Percentiles rank a stretch among this genome's conserved stretches.
Conservation (phyloP, 2,329 filamentous ascomycete species). For the Bimuria novae-zelandiae region DNA sequence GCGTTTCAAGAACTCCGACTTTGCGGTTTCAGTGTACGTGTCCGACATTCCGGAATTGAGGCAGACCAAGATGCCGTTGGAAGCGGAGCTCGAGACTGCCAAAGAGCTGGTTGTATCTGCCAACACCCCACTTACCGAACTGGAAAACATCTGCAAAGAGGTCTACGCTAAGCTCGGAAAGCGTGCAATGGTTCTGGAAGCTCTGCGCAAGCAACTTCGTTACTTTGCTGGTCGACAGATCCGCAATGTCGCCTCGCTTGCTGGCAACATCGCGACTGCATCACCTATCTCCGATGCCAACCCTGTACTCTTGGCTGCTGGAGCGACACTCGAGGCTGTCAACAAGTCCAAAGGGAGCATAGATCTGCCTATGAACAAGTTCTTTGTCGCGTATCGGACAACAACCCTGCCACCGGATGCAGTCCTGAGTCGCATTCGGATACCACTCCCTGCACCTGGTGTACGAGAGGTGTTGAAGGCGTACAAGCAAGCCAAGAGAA, state of each 20-base stretch:
- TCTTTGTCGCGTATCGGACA: slow-evolving; percentile 87
- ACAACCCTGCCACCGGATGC: slow-evolving; percentile 80
- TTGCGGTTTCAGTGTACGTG: slow-evolving; percentile 86
- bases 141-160: slow-evolving; percentile 80
- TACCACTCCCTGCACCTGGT: slow-evolving; percentile 68
- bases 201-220: slow-evolving; percentile 89
- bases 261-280: slow-evolving; percentile 89
- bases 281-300: slow-evolving; percentile 96
- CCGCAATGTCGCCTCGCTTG: slow-evolving; percentile 90
- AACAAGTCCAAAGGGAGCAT: slow-evolving; percentile 67
- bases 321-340: slow-evolving; percentile 77
- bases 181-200: slow-evolving; percentile 47
- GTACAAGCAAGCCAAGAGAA: slow-evolving; percentile 95
- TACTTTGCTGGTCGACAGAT: slow-evolving; percentile 96
- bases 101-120: slow-evolving; percentile 75
- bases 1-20: slow-evolving; percentile 93
- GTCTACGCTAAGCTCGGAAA: slow-evolving; percentile 60
- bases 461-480: slow-evolving; percentile 81
- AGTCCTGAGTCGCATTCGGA: slow-evolving; percentile 78
- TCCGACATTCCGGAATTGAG: slow-evolving; percentile 88
- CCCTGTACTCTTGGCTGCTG: slow-evolving; percentile 84
- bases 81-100: slow-evolving; percentile 31
- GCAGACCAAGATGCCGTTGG: slow-evolving; percentile 55
- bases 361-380: slow-evolving; percentile 71
- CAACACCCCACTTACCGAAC: slow-evolving; percentile 86